phyloP scores from a whole-genome alignment of 352 stramenopile genomes.

The Pythium insidiosum region DNA sequence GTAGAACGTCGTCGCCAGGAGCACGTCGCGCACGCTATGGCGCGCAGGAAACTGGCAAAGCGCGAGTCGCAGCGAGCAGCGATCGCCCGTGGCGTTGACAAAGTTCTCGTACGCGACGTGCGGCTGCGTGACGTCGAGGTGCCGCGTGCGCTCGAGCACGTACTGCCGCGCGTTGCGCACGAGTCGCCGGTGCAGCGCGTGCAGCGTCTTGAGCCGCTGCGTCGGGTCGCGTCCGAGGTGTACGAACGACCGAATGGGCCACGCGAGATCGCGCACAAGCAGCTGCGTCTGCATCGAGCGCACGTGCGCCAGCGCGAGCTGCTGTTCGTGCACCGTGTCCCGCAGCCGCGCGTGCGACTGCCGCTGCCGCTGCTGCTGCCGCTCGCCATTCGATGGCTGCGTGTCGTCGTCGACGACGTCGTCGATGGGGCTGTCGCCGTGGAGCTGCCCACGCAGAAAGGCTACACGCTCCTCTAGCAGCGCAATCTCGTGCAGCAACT shows the following conservation, averaged over 20 bases:
- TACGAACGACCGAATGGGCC: constrained; percentile 24
- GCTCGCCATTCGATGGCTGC: neutral
- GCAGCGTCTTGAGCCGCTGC: constrained; percentile 19
- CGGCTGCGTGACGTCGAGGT: constrained; percentile 24
- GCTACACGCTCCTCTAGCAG: constrained; percentile 7
- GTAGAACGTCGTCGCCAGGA: constrained; percentile 8
- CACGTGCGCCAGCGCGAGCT: constrained; percentile 22
- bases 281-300: constrained; percentile 26
- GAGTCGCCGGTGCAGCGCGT: constrained; percentile 24
- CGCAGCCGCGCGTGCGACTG: constrained; percentile 18
- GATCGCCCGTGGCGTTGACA: constrained; percentile 29
- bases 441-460: constrained; percentile 6
- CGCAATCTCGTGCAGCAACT: constrained; percentile 5
- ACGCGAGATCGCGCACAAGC: constrained; percentile 6
- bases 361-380: constrained; percentile 1
- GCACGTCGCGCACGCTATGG: constrained; percentile 3
- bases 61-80: constrained; percentile 28
- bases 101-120: constrained; percentile 33
- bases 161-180: constrained; percentile 25
- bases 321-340: constrained; percentile 20
- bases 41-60: constrained; percentile 6
- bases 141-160: constrained; percentile 34
- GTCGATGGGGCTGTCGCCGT: neutral
- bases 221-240: constrained; percentile 23
- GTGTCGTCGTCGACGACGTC: neutral